phyloP scores from a whole-genome alignment of 1,139 yeast species.

The Candida pseudocylindracea region DNA sequence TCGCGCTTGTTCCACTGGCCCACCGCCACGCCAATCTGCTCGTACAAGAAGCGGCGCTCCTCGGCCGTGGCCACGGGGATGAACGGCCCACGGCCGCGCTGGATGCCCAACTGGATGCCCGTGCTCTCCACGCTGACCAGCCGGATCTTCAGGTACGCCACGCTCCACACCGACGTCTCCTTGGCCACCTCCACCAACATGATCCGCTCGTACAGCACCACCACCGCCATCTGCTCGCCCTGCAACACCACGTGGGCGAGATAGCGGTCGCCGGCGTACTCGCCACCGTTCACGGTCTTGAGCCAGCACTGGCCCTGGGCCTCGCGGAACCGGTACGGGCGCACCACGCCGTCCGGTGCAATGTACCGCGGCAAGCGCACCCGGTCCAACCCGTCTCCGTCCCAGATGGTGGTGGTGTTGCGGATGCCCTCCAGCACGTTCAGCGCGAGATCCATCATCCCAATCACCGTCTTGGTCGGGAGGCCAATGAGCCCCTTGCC shows the following conservation, averaged over 20 bases:
- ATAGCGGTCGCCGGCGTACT: conserved; percentile 47
- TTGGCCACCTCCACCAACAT: conserved; percentile 45
- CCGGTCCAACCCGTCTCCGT: conserved; percentile 55
- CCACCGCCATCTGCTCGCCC: conserved; percentile 56
- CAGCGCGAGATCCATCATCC: conserved; percentile 79
- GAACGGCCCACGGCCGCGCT: conserved; percentile 38
- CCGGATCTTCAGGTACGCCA: conserved; percentile 34
- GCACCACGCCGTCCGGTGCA: conserved; percentile 43
- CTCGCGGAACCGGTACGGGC: conserved; percentile 61
- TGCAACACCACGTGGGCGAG: conserved; percentile 71
- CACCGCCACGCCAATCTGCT: conserved; percentile 62
- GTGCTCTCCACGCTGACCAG: conserved; percentile 58
- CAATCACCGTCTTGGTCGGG: conserved; percentile 94
- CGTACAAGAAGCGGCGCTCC: conserved; percentile 46
- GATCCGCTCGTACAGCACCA: conserved; percentile 56
- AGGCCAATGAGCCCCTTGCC: conserved; percentile 91
- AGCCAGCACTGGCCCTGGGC: conserved; percentile 93
- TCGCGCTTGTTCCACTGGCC: conserved; percentile 30
- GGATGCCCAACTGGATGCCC: conserved; percentile 51
- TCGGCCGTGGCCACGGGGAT: conserved; percentile 57
- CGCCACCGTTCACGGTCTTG: conserved; percentile 65
- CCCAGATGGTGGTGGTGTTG: conserved; percentile 82
- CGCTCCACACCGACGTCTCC: conserved; percentile 42
- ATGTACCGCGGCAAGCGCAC: conserved; percentile 69
- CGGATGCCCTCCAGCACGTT: conserved; percentile 88